phyloP scores from a whole-genome alignment of 1,139 yeast genomes.

The Geotrichum candidum region DNA sequence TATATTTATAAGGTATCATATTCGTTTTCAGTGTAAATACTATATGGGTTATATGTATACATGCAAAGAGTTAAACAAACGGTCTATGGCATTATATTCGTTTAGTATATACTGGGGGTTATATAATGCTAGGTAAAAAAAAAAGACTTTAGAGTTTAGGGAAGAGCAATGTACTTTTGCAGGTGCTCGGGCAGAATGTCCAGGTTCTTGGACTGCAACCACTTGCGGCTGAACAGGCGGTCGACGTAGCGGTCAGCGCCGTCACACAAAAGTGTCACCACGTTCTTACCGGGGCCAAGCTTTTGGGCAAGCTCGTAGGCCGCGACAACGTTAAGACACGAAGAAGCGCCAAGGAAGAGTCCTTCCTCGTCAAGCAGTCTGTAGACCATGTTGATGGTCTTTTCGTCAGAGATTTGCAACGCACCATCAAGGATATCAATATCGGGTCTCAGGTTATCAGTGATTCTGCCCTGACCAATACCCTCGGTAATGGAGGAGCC shows the following conservation, averaged over 20 bases:
- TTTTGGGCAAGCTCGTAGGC: conserved; percentile 65
- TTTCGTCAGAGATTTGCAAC: conserved; percentile 62
- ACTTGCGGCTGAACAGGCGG: conserved; percentile 65
- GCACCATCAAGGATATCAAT: conserved; percentile 71
- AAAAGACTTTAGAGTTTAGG: neutral
- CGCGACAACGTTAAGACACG: conserved; percentile 77
- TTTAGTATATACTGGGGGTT: neutral
- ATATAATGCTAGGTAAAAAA: neutral
- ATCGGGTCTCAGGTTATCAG: conserved; percentile 72
- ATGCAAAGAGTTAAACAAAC: neutral
- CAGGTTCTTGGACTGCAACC: conserved; percentile 69
- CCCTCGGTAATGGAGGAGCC: conserved; percentile 93
- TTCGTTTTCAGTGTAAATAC: neutral
- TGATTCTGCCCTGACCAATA: conserved; percentile 90
- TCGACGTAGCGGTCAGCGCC: conserved; percentile 85
- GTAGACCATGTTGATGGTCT: conserved; percentile 75
- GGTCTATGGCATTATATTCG: neutral
- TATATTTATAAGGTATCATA: neutral
- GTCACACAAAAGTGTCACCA: conserved; percentile 81
- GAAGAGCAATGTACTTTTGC: conserved; percentile 53
- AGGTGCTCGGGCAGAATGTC: conserved; percentile 64
- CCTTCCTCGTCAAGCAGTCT: conserved; percentile 84
- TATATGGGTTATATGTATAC: neutral
- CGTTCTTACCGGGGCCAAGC: conserved; percentile 76
- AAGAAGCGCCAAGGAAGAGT: conserved; percentile 81